Evolutionary conservation across 2,329 filamentous ascomycete genomes (phyloP), one percentile per base, ranked within the genome.

Genomic region (Neonectria sp.): DNA sequence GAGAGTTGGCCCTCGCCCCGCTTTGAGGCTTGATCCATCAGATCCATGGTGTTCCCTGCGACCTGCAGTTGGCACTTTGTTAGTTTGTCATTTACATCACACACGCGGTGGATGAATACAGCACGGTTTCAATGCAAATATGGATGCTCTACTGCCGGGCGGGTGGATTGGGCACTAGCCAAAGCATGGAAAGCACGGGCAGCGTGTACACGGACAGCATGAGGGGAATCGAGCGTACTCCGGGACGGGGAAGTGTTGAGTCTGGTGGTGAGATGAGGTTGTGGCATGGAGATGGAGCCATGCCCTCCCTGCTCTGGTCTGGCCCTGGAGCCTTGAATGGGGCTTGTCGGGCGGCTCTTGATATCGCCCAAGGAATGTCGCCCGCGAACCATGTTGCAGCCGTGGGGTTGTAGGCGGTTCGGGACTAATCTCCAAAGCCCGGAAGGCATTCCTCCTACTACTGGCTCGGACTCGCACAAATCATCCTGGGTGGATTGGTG

Each of bases 281-380:
- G 56, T 63, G 63, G 55, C 15, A 40, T 52, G 46, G 24, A 43
- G 29, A 70, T 71, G 70, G 71, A 69, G 67, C 68, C 62, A 65
- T 68, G 56, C 40, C 49, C 49, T 68, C 55, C 35, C 59, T 62
- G 46, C n/a, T 45, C 2, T n/a, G n/a, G 24, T 24, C 40, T n/a
- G 37, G 15, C 46, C 61, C 52, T 62, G 60, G 59, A 55, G 65
- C 48, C 48, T 56, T 68, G 51, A 51, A 52, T 21, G 13, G 13
- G 40, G n/a, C 56, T 43, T 48, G 43, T 61, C 57, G 51, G 53
- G 63, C 58, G 63, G 63, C 53, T 66, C 48, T 68, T 37, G 48
- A 46, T 40, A 55, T 71, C 46, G 40, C 35, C 24, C 58, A 55
- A 51, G 40, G 48, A 58, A 52, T 45, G 40, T 58, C 45, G 37